Conservation (phyloP, 1,139 yeast genomes). For the Yamadazyma spencermartinsiae region DNA sequence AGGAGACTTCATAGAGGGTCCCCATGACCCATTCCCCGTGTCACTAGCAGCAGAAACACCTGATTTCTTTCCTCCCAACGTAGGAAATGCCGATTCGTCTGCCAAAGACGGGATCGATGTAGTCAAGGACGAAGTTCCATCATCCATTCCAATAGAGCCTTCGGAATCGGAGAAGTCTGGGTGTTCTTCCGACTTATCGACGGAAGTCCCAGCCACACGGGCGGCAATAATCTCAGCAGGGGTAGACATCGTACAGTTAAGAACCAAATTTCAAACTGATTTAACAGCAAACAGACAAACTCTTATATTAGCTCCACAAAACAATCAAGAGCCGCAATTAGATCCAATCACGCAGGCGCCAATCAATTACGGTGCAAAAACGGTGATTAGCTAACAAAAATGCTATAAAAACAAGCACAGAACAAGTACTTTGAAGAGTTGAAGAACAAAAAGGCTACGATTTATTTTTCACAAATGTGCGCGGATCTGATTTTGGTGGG, state of each 20-base stretch:
- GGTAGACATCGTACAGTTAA: conserved; percentile 41
- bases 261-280: conserved; percentile 3
- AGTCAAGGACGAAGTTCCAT: conserved; percentile 16
- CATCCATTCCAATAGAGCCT: conserved; percentile 11
- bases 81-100: conserved; percentile 69
- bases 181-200: conserved; percentile 7
- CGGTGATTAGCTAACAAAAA: too few species aligned
- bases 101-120: conserved; percentile 35
- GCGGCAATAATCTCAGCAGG: conserved; percentile 65
- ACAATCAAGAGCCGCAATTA: too few species aligned
- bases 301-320: background rate
- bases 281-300: conserved; percentile 3
- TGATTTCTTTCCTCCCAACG: conserved; percentile 50
- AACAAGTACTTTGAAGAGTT: too few species aligned
- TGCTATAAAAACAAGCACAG: too few species aligned
- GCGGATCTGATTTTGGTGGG: too few species aligned
- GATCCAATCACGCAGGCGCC: too few species aligned
- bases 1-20: conserved; percentile 38
- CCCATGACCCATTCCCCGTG: conserved; percentile 24
- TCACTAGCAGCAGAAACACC: conserved; percentile 13
- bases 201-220: conserved; percentile 29
- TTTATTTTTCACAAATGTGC: too few species aligned
- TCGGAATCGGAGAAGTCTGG: conserved; percentile 11
- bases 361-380: too few species aligned
- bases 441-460: too few species aligned